Conservation (phyloP, 208 protist genomes). For the Trichomonas gallinae region DNA sequence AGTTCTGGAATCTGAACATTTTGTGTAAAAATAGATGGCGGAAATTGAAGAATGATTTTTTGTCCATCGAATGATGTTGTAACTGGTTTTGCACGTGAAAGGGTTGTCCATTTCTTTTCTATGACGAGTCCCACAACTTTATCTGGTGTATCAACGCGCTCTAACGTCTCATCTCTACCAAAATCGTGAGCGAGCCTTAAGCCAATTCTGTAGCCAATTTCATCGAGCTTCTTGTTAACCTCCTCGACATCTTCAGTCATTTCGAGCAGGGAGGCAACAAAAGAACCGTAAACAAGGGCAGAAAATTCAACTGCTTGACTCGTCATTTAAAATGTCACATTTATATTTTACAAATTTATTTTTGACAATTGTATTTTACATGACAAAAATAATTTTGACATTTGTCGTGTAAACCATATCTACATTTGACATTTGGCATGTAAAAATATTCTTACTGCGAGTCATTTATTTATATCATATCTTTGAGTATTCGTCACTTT, state of each 20-base stretch:
- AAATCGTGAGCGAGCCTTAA: background rate
- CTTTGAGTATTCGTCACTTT: too few species aligned
- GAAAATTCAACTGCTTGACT: background rate
- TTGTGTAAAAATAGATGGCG: constrained; percentile 3
- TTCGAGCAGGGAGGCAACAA: background rate
- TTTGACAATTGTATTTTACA: too few species aligned
- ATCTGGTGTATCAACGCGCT: background rate
- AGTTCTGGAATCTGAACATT: background rate
- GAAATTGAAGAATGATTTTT: background rate
- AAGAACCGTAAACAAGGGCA: background rate
- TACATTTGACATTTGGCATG: too few species aligned
- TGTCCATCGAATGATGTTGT: background rate
- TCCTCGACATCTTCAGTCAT: background rate
- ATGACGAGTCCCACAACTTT: background rate
- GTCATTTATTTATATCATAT: too few species aligned
- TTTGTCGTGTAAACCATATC: too few species aligned
- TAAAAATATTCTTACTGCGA: too few species aligned
- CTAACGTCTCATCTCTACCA: background rate
- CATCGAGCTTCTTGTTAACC: background rate
- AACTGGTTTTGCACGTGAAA: background rate
- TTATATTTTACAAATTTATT: background rate
- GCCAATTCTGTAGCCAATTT: background rate
- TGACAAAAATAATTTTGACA: too few species aligned
- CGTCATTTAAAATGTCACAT: background rate
- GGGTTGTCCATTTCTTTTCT: background rate